Base-by-base conservation (phyloP, 139 green algal species). In the Pleodorina starrii region DNA sequence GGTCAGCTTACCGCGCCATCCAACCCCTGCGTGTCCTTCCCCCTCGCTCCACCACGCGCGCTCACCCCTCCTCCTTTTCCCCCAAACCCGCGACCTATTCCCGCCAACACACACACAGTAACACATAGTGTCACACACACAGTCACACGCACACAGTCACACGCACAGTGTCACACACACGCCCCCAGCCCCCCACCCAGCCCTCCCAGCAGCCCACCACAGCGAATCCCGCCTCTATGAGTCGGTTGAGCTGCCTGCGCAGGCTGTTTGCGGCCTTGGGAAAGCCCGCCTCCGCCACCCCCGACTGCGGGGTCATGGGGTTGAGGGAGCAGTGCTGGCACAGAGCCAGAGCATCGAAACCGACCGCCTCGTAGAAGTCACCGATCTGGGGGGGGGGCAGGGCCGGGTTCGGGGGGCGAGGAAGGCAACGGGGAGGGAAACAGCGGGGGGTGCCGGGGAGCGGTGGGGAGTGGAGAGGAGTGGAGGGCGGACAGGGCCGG, bases 361-460 rank as follows among this genome's bases (percentile, higher is more conserved):
- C 97, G 17, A 96, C 86, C 1, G 91, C 84, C 91, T 99, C 97
- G 86, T 98, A 99, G 57, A 99, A 99, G 57, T 97, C 94, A 7
- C 97, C 97, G 5, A 98, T 89, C 92, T 96, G 93, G 35, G 54
- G 4, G 19, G 32, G 36, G 46, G n/a, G 46, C 29, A 21, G 48
- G 48, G 46, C 29, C 29, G 48, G 46, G 36, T 17, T 48, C 3
- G 76, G 32, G 3, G 46, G 46, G 32, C 7, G 54, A 25, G 54
- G 9, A 66, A 25, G 54, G 54, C 21, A 12, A 66, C 21, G 54
- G 54, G 54, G 54, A 66, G 54, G 54, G 2, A 25, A 12, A 60
- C 50, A 60, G 14, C 14, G 50, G 50, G 17, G n/a, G n/a, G n/a
- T n/a, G n/a, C n/a, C n/a, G n/a, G n/a, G n/a, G n/a, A n/a, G n/a